These are phyloP conservation scores for Hemisphaericaspora nanyangensis DNA, from an alignment of 805 yeast species.

Conservation along the genomic window DNA sequence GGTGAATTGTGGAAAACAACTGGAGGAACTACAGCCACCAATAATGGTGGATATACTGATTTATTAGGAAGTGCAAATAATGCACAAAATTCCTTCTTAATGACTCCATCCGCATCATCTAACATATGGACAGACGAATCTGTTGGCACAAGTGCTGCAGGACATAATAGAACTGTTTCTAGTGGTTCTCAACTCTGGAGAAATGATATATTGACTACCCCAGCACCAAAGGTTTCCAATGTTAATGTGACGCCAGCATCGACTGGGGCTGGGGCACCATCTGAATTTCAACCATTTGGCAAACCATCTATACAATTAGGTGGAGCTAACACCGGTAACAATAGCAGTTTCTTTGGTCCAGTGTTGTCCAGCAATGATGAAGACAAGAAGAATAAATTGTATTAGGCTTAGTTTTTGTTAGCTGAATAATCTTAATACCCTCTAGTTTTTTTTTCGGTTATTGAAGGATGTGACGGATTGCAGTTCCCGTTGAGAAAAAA, in stretches of 20 bases:
- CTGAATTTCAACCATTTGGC: conserved; percentile 9
- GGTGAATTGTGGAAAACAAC: background rate
- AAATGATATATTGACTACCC: conserved; percentile 11
- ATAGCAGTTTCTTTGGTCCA: background rate
- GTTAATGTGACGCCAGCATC: background rate
- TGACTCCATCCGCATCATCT: conserved; percentile 9
- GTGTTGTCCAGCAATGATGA: background rate
- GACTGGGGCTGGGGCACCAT: background rate
- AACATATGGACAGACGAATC: conserved; percentile 11
- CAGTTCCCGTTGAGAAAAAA: background rate
- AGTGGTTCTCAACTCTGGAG: conserved; percentile 20
- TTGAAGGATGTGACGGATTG: background rate
- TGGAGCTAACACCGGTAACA: background rate
- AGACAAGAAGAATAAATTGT: background rate
- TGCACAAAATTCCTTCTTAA: conserved; percentile 6
- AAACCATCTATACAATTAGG: conserved; percentile 4
- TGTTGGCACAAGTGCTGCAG: background rate
- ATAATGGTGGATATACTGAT: conserved; percentile 1
- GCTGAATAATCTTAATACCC: too few relatives aligned
- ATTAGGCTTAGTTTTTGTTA: too few relatives aligned
- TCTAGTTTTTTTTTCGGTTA: conserved; percentile 2
- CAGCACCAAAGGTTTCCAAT: background rate
- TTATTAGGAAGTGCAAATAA: background rate
- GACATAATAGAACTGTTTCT: conserved; percentile 16
- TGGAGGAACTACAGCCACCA: background rate